Conservation (phyloP, 306 rosid species). For the Castanospermum australe region DNA sequence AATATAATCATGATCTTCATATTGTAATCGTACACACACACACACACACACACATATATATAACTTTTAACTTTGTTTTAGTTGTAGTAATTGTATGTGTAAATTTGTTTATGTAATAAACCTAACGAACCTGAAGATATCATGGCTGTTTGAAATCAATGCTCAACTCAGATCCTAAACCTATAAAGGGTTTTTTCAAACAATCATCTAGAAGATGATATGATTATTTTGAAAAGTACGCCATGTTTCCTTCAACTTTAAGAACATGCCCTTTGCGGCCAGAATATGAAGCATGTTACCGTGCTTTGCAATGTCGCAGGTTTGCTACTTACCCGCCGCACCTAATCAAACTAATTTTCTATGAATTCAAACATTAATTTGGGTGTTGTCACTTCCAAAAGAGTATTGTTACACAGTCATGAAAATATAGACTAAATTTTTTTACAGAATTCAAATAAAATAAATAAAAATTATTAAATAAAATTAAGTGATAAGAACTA, state of each 20-base stretch:
- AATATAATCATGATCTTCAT: no score
- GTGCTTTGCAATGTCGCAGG: not conserved
- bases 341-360: not conserved
- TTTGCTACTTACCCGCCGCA: not conserved
- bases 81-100: no score
- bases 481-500: no score
- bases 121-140: not conserved
- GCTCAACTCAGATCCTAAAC: not conserved
- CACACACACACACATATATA: no score
- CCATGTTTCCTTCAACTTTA: not conserved
- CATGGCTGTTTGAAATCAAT: not conserved
- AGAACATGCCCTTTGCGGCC: not conserved
- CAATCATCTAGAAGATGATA: constrained; percentile 20
- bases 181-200: not conserved
- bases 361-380: not conserved
- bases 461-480: no score
- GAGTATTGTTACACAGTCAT: no score
- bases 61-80: no score
- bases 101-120: no score
- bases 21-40: no score
- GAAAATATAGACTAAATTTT: no score
- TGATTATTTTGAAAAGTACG: constrained; percentile 16
- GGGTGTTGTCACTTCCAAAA: not conserved
- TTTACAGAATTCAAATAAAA: no score
- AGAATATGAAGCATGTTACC: not conserved